Base-by-base conservation (phyloP, 2,329 filamentous ascomycete genomes). In the Trichoderma lentiforme region DNA sequence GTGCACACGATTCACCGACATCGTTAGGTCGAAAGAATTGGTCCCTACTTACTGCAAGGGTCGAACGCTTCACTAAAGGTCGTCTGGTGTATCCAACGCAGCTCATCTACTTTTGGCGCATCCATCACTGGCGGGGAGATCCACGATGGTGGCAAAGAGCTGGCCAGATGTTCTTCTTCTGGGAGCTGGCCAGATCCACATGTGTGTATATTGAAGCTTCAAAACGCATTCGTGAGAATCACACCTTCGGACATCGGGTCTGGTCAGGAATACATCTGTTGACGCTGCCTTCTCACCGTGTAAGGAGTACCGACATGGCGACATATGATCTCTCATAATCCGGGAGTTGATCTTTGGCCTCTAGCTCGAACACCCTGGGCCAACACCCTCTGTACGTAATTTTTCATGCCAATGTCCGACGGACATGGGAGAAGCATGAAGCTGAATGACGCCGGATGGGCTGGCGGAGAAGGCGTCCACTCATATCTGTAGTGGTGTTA, bases 41-140 rank as follows among this genome's bases (percentile, higher is more conserved):
- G 43, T 53, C 12, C n/a, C 39, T 70, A 53, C 57, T 61, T 70
- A n/a, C 67, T 70, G 57, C 67, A 70, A 69, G 57, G 67, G 36
- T 47, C 57, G 36, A 62, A 39, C 14, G 39, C 56, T 51, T 26
- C 21, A 30, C 63, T 30, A 26, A 28, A 15, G 12, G 12, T 28
- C 21, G 32, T 21, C 24, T 30, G 36, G 26, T 70, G 21, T 28
- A 28, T 53, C n/a, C 8, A 15, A 51, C 39, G 12, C 36, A n/a
- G n/a, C 26, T 34, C 36, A 51, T 26, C 56, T 61, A 26, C 28
- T 32, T 34, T 8, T 61, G 56, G 34, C 65, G 26, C 36, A 26
- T 15, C 56, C 36, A 6, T 11, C n/a, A 34, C 53, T n/a, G 4
- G 28, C 26, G 24, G 34, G 36, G n/a, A 61, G 34, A 24, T 32